These are phyloP conservation scores for Globisporangium perplexum DNA, from an alignment of 352 stramenopile genomes.

Conservation along the genomic window DNA sequence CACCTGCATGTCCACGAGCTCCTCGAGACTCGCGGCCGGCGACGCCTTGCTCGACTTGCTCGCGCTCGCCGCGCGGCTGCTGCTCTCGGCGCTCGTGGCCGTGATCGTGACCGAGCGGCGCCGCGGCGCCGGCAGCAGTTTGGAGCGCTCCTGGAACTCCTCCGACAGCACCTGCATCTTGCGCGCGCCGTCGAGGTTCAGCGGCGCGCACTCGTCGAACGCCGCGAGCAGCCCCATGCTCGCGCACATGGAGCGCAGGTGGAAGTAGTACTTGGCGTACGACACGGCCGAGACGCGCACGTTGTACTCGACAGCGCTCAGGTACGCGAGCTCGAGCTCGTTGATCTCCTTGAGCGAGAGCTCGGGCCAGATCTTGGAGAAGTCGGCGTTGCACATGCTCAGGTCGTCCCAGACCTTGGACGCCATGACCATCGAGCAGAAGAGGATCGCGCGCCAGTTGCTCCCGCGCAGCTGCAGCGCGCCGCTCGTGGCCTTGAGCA, in stretches of 20 bases:
- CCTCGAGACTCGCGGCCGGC: conserved; percentile 65
- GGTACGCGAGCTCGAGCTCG: conserved; percentile 91
- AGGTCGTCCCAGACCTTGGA: conserved; percentile 98
- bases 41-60: conserved; percentile 35
- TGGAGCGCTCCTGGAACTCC: conserved; percentile 82
- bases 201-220: conserved; percentile 69
- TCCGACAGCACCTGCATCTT: conserved; percentile 88
- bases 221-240: conserved; percentile 76
- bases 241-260: conserved; percentile 93
- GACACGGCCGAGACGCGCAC: conserved; percentile 83
- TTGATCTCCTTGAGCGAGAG: conserved; percentile 94
- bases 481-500: conserved; percentile 90
- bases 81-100: conserved; percentile 32
- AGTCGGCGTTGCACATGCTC: conserved; percentile 97
- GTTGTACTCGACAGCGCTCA: conserved; percentile 89
- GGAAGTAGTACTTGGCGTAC: conserved; percentile 96
- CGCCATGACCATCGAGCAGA: conserved; percentile 95
- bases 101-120: conserved; percentile 81
- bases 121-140: conserved; percentile 58
- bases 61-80: conserved; percentile 11
- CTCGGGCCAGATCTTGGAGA: conserved; percentile 90
- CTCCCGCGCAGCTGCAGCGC: conserved; percentile 61
- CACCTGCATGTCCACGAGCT: conserved; percentile 83
- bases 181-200: conserved; percentile 77
- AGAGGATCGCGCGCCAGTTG: conserved; percentile 95